Evolutionary conservation across 805 yeast species (phyloP).

Genomic region (Saccharomyces eubayanus): DNA sequence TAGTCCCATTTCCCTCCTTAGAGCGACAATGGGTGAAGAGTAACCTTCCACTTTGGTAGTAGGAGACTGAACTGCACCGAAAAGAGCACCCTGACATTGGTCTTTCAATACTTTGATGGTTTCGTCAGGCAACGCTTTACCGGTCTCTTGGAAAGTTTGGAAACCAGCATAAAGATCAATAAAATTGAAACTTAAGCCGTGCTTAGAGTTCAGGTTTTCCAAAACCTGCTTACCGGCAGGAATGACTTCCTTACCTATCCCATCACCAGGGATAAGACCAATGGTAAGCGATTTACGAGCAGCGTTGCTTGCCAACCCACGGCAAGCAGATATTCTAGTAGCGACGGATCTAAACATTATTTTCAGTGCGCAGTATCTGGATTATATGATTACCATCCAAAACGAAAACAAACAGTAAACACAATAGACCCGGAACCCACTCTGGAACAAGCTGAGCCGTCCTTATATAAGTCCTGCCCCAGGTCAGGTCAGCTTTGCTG

Average conservation of each 20-base stretch:
- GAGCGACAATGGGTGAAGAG: conserved; percentile 97
- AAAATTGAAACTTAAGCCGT: conserved; percentile 75
- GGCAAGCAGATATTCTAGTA: conserved; percentile 22
- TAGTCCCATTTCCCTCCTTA: conserved; percentile 87
- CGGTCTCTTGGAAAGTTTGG: conserved; percentile 89
- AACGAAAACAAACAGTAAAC: background rate
- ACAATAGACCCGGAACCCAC: background rate
- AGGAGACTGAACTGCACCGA: conserved; percentile 97
- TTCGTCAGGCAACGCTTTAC: conserved; percentile 89
- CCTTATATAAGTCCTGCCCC: background rate
- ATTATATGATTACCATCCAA: background rate
- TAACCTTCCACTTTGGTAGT: conserved; percentile 90
- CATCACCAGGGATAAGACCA: conserved; percentile 93
- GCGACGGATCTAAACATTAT: conserved; percentile 26
- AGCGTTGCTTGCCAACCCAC: conserved; percentile 33
- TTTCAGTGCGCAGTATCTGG: background rate
- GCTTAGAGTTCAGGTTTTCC: conserved; percentile 70
- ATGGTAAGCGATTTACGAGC: conserved; percentile 42
- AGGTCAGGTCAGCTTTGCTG: background rate
- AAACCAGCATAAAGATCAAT: conserved; percentile 88
- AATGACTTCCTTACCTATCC: conserved; percentile 94
- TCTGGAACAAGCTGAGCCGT: background rate
- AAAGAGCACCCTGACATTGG: conserved; percentile 93
- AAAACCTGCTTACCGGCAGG: conserved; percentile 90
- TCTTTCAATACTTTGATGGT: conserved; percentile 70